A percentile compares a stretch with the other conserved stretches of the same genome.
These are phyloP conservation scores for Peronospora belbahrii DNA, from an alignment of 352 stramenopile genomes.

Conservation along the genomic window DNA sequence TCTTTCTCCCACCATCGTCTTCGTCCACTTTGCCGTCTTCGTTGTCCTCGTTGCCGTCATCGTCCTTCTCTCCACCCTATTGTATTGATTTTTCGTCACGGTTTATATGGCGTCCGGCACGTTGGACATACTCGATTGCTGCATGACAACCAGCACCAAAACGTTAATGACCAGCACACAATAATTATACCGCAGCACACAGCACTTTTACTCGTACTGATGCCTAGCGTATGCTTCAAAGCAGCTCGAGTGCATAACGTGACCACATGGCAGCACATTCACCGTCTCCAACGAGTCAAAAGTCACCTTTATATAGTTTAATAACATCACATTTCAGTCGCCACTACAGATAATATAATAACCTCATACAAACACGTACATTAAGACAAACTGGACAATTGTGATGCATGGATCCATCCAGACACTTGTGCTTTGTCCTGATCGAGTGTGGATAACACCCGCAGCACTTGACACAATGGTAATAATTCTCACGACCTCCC, in stretches of 20 bases:
- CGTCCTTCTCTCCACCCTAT: conserved; percentile 6
- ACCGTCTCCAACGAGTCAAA: conserved; percentile 71
- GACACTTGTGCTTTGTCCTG: conserved; percentile 66
- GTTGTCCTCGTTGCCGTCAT: conserved; percentile 8
- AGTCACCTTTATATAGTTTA: too few species aligned
- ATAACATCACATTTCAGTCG: too few species aligned
- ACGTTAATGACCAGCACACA: conserved; percentile 2
- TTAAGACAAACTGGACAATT: conserved; percentile 80
- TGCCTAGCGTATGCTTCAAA: conserved; percentile 57
- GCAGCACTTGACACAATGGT: conserved; percentile 71
- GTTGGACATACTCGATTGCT: conserved; percentile 58
- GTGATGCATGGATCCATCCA: conserved; percentile 73
- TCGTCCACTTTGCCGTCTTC: conserved; percentile 13
- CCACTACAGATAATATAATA: too few species aligned
- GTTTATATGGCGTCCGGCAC: conserved; percentile 34
- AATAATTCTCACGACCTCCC: conserved; percentile 69
- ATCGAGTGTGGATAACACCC: conserved; percentile 71
- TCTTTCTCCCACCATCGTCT: conserved; percentile 6
- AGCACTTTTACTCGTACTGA: conserved; percentile 23
- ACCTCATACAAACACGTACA: conserved; percentile 24
- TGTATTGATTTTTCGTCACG: conserved; percentile 10
- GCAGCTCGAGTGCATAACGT: conserved; percentile 68
- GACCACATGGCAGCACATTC: conserved; percentile 62
- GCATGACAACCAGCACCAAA: conserved; percentile 1
- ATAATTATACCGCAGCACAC: not conserved